A percentile compares a stretch with the other conserved stretches of the same genome.
Conservation (phyloP, 805 yeast genomes). For the Teunomyces lycoperdinae region DNA sequence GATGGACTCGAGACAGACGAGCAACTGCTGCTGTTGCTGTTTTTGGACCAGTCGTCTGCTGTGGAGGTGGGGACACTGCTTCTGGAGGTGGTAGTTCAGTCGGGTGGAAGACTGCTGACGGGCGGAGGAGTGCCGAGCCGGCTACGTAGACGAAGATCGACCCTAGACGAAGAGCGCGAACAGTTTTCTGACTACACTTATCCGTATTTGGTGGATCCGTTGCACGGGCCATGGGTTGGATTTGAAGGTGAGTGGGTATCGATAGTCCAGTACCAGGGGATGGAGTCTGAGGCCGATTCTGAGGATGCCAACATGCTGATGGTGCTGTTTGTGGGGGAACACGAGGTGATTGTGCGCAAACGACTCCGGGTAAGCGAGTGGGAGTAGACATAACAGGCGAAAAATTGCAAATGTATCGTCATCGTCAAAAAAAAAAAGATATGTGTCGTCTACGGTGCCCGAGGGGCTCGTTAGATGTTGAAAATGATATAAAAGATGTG, state of each 20-base stretch:
- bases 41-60: slow-evolving; percentile 21
- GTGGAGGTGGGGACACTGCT: background rate
- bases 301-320: slow-evolving; percentile 20
- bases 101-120: too few species aligned
- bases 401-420: too few species aligned
- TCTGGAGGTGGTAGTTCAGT: too few species aligned
- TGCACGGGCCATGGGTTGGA: slow-evolving; percentile 58
- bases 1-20: slow-evolving; percentile 9
- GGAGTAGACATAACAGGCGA: slow-evolving; percentile 21
- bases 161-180: slow-evolving; percentile 58
- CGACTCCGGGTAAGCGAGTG: slow-evolving; percentile 33
- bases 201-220: slow-evolving; percentile 45
- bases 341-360: slow-evolving; percentile 23
- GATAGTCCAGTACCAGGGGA: slow-evolving; percentile 28
- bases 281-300: slow-evolving; percentile 9
- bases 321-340: slow-evolving; percentile 14
- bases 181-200: slow-evolving; percentile 48
- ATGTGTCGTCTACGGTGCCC: too few species aligned
- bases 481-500: background rate
- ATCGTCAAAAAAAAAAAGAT: too few species aligned
- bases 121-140: slow-evolving; percentile 1
- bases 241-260: slow-evolving; percentile 51
- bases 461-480: too few species aligned
- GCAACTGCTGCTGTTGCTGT: slow-evolving; percentile 16
- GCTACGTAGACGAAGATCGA: slow-evolving; percentile 41